These are phyloP conservation scores for Coemansia sp. DNA, from an alignment of 192 early-diverging fungal genomes.

Conservation along the genomic window DNA sequence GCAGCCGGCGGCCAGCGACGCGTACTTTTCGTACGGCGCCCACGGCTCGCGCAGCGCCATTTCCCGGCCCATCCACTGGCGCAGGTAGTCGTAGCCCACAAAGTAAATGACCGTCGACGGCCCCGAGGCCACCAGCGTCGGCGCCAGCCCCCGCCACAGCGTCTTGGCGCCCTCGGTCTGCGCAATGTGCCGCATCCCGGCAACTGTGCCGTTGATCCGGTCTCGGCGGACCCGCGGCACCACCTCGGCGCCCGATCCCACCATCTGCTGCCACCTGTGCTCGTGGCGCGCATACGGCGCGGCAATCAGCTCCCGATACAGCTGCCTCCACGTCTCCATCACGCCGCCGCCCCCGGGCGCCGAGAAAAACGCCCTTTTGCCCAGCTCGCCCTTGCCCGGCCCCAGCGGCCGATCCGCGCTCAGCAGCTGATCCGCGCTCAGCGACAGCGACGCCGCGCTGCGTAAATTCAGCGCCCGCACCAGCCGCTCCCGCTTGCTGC, in stretches of 20 bases:
- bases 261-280: constrained; percentile 17
- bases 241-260: constrained; percentile 1
- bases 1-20: constrained; percentile 74
- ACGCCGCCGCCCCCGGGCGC: not conserved
- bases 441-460: constrained; percentile 19
- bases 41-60: constrained; percentile 19
- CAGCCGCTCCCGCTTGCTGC: not conserved
- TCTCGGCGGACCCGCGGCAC: constrained; percentile 1
- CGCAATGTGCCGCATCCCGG: constrained; percentile 74
- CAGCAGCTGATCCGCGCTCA: constrained; percentile 23
- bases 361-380: constrained; percentile 15
- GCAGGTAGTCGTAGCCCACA: constrained; percentile 87
- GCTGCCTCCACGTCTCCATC: constrained; percentile 9
- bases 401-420: constrained; percentile 5
- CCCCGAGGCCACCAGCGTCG: constrained; percentile 85
- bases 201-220: constrained; percentile 52
- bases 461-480: constrained; percentile 2
- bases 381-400: not conserved
- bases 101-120: constrained; percentile 94
- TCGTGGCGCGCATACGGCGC: constrained; percentile 16
- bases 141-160: constrained; percentile 85
- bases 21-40: constrained; percentile 52
- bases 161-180: constrained; percentile 74
- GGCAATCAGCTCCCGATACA: constrained; percentile 28
- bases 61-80: constrained; percentile 52